These are phyloP conservation scores for Bifiguratus adelaidae DNA, from an alignment of 192 early-diverging fungal genomes.

Conservation along the genomic window DNA sequence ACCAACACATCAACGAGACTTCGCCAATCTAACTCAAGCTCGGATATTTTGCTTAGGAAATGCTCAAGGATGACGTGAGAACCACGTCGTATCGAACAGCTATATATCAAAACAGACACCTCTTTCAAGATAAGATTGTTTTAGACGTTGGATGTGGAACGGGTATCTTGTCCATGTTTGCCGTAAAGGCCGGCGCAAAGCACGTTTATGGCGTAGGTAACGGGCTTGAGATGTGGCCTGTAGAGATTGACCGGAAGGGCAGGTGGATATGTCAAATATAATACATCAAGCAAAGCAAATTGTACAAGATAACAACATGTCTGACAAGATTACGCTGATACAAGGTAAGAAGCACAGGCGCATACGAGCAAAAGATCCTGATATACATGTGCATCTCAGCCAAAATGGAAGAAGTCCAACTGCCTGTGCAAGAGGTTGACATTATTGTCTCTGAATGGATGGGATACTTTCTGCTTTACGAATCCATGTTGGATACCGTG, in stretches of 20 bases:
- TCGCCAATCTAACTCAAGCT: constrained; percentile 7
- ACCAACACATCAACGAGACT: background rate
- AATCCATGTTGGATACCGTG: constrained; percentile 98
- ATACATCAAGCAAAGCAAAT: constrained; percentile 91
- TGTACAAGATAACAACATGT: constrained; percentile 88
- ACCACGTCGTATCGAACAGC: constrained; percentile 86
- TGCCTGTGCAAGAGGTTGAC: constrained; percentile 93
- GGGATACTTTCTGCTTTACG: constrained; percentile 97
- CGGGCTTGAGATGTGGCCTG: background rate
- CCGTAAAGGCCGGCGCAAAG: constrained; percentile 92
- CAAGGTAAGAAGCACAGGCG: no score
- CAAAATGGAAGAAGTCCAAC: constrained; percentile 92
- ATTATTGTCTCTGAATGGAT: constrained; percentile 99
- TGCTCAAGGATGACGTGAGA: constrained; percentile 96
- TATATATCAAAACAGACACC: constrained; percentile 91
- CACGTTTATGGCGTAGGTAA: constrained; percentile 73
- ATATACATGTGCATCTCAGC: background rate
- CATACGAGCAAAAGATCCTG: background rate
- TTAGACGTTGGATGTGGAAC: constrained; percentile 99
- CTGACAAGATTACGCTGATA: constrained; percentile 77
- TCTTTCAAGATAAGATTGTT: constrained; percentile 95
- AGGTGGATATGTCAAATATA: constrained; percentile 91
- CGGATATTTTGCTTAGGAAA: constrained; percentile 43
- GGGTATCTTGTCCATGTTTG: constrained; percentile 98
- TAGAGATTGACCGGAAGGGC: background rate